These are phyloP conservation scores for Excoecaria cochinchinensis DNA, from an alignment of 345 rosid species.

Conservation along the genomic window DNA sequence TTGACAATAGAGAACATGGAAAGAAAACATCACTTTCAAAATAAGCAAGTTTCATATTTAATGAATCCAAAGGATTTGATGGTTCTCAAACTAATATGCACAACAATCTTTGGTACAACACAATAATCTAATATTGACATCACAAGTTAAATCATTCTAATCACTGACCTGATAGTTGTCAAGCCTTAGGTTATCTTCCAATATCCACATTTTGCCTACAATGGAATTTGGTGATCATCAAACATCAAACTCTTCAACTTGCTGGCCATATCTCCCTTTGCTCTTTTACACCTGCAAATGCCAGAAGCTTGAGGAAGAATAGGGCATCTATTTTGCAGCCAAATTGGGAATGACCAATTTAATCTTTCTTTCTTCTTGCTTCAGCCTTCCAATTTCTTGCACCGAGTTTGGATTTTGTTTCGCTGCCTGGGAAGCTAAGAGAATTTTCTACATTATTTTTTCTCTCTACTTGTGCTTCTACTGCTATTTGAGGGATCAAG, in stretches of 20 bases:
- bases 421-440: slow-evolving; percentile 16
- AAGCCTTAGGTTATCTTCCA: neutral
- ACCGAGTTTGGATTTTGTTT: slow-evolving; percentile 29
- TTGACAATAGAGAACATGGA: too few relatives aligned
- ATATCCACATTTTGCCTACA: neutral
- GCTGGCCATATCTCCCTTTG: neutral
- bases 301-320: slow-evolving; percentile 5
- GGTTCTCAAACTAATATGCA: neutral
- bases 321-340: slow-evolving; percentile 4
- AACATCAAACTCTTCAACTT: neutral
- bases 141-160: neutral
- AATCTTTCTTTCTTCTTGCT: slow-evolving; percentile 54
- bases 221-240: neutral
- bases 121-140: neutral
- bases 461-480: slow-evolving; percentile 20
- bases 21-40: neutral
- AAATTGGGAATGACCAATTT: slow-evolving; percentile 9
- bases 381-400: slow-evolving; percentile 75
- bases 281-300: slow-evolving; percentile 9
- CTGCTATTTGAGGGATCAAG: slow-evolving; percentile 7
- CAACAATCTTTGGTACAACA: neutral
- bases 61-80: neutral
- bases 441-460: slow-evolving; percentile 26
- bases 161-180: slow-evolving; percentile 12
- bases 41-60: neutral